Conservation (phyloP, 2,329 filamentous ascomycete species). For the Fusarium illudens region DNA sequence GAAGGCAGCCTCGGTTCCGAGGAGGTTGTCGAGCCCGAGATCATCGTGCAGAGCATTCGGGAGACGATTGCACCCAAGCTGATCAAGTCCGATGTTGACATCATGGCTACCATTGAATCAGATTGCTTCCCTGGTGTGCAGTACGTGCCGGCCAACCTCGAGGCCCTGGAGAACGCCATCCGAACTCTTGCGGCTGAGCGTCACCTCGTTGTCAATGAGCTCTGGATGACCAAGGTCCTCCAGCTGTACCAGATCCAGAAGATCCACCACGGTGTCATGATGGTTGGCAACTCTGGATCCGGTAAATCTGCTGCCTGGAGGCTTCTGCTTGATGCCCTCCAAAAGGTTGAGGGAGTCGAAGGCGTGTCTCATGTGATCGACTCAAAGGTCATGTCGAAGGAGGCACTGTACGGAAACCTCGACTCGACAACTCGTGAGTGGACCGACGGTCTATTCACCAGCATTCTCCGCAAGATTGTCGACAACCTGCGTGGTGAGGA, state of each 20-base stretch:
- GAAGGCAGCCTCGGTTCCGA: conserved; percentile 69
- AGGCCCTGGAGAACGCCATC: conserved; percentile 81
- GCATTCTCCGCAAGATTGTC: conserved; percentile 96
- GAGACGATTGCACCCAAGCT: conserved; percentile 99
- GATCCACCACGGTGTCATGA: conserved; percentile 99
- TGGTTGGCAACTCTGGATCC: conserved; percentile 97
- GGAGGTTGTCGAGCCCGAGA: conserved; percentile 88
- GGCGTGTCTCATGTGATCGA: conserved; percentile 98
- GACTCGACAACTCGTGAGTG: conserved; percentile 98
- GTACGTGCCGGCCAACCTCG: conserved; percentile 89
- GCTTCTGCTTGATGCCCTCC: conserved; percentile 87
- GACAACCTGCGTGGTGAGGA: conserved; percentile 98
- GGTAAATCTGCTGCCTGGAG: conserved; percentile 98
- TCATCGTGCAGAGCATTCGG: conserved; percentile 96
- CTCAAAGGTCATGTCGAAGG: conserved; percentile 99
- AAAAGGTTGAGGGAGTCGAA: conserved; percentile 89
- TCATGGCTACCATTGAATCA: conserved; percentile 83
- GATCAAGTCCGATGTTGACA: conserved; percentile 89
- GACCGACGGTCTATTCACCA: conserved; percentile 98
- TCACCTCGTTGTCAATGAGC: conserved; percentile 88
- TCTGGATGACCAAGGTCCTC: conserved; percentile 97
- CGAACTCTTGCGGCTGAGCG: conserved; percentile 83
- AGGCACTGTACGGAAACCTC: conserved; percentile 92
- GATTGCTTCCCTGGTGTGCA: conserved; percentile 91
- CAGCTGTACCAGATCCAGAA: conserved; percentile 98